Conservation (phyloP, 257 asterid species). For the Salvia hispanica region DNA sequence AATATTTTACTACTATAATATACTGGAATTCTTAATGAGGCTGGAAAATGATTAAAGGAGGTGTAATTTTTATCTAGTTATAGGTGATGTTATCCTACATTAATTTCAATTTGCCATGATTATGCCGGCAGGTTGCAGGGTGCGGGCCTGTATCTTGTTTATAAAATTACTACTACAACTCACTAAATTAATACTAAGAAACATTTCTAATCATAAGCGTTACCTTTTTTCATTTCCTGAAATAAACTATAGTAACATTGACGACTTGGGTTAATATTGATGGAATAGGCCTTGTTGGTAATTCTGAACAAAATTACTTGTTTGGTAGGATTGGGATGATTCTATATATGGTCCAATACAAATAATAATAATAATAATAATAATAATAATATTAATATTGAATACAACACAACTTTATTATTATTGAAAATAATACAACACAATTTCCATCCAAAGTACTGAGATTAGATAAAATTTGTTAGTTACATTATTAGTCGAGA, state of each 20-base stretch:
- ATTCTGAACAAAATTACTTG: neutral
- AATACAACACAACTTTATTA: no score
- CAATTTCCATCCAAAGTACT: no score
- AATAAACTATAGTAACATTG: no score
- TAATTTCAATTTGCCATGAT: slow-evolving; percentile 29
- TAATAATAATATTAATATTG: no score
- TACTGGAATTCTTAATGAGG: neutral
- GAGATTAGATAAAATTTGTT: no score
- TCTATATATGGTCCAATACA: neutral
- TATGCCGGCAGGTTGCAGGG: slow-evolving; percentile 28
- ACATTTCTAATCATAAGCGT: slow-evolving; percentile 11
- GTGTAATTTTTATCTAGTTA: slow-evolving; percentile 18
- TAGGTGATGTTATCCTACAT: slow-evolving; percentile 9
- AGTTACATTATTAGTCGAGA: no score
- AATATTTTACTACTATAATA: neutral
- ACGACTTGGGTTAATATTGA: neutral
- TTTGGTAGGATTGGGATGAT: neutral
- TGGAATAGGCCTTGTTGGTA: neutral
- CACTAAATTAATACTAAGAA: slow-evolving; percentile 8
- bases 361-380: no score
- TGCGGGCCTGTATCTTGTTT: slow-evolving; percentile 31
- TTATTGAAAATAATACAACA: no score
- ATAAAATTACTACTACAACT: slow-evolving; percentile 13
- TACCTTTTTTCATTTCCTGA: no score
- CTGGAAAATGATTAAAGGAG: slow-evolving; percentile 17